A percentile compares a stretch with the other conserved stretches of the same genome.
Evolutionary conservation across 257 asterid genomes (phyloP).

Genomic region (Sherardia arvensis): DNA sequence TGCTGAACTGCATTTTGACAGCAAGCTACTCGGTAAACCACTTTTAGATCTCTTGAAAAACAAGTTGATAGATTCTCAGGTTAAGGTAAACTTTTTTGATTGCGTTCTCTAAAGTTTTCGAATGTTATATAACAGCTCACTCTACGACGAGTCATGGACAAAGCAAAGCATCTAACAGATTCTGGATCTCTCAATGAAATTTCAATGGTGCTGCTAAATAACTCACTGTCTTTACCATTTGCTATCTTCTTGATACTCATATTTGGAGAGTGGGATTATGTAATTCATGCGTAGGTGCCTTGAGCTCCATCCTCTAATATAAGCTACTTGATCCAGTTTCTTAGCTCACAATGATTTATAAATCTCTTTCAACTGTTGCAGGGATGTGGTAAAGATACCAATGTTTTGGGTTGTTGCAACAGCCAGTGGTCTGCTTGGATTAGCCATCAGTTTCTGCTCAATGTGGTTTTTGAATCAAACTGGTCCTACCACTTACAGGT

Average conservation of each 20-base stretch:
- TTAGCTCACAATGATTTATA: background rate
- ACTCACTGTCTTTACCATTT: slow-evolving; percentile 37
- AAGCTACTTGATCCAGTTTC: background rate
- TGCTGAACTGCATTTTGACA: slow-evolving; percentile 33
- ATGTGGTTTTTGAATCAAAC: slow-evolving; percentile 47
- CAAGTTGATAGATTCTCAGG: background rate
- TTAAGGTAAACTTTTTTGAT: background rate
- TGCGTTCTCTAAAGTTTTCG: background rate
- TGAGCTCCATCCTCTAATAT: background rate
- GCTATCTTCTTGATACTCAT: slow-evolving; percentile 32
- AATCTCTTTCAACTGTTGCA: slow-evolving; percentile 9
- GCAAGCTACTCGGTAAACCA: slow-evolving; percentile 43
- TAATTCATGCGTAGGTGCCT: slow-evolving; percentile 26
- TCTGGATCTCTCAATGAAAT: slow-evolving; percentile 46
- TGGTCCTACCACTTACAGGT: slow-evolving; percentile 49
- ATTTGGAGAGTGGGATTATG: slow-evolving; percentile 36
- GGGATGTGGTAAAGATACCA: slow-evolving; percentile 32
- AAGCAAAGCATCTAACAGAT: slow-evolving; percentile 35
- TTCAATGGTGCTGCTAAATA: slow-evolving; percentile 46
- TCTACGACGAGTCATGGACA: slow-evolving; percentile 41
- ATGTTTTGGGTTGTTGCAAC: slow-evolving; percentile 45
- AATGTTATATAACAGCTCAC: slow-evolving; percentile 26
- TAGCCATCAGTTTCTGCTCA: slow-evolving; percentile 44
- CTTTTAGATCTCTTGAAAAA: background rate
- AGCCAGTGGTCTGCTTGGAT: slow-evolving; percentile 43